Conservation (phyloP, 75 land plant genomes). For the Adiantum capillusveneris region DNA sequence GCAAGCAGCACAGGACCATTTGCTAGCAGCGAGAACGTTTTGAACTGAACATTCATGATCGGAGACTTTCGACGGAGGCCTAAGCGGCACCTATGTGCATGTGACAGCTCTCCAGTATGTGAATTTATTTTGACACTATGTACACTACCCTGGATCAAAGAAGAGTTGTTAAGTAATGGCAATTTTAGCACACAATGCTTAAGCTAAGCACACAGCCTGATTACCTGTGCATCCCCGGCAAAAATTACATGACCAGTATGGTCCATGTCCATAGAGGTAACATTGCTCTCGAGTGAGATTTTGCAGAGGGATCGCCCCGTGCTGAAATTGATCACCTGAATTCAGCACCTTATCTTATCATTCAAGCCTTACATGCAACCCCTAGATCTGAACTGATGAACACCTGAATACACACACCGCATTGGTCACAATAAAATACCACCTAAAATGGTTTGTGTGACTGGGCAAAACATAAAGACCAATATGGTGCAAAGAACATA, state of each 20-base stretch:
- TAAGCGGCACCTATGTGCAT: constrained; percentile 48
- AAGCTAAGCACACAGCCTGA: no score
- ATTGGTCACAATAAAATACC: no score
- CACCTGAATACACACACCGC: not conserved
- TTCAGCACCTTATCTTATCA: constrained; percentile 4
- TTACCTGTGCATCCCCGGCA: constrained; percentile 79
- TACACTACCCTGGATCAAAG: constrained; percentile 54
- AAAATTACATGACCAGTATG: constrained; percentile 86
- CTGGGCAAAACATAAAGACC: no score
- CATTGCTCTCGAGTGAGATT: constrained; percentile 49
- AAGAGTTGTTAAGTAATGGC: no score
- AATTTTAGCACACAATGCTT: no score
- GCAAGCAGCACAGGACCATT: constrained; percentile 82
- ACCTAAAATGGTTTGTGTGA: no score
- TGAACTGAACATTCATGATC: constrained; percentile 82
- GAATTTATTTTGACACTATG: constrained; percentile 70
- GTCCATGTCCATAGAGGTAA: constrained; percentile 88
- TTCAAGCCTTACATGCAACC: not conserved
- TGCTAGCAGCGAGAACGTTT: constrained; percentile 75
- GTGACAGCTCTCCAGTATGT: constrained; percentile 61
- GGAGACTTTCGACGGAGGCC: constrained; percentile 47
- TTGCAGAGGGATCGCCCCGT: constrained; percentile 72
- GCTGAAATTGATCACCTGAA: constrained; percentile 90
- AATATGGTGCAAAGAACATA: no score
- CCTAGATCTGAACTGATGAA: not conserved